Conservation (phyloP, 257 asterid genomes). For the Thymus quinquecostatus region DNA sequence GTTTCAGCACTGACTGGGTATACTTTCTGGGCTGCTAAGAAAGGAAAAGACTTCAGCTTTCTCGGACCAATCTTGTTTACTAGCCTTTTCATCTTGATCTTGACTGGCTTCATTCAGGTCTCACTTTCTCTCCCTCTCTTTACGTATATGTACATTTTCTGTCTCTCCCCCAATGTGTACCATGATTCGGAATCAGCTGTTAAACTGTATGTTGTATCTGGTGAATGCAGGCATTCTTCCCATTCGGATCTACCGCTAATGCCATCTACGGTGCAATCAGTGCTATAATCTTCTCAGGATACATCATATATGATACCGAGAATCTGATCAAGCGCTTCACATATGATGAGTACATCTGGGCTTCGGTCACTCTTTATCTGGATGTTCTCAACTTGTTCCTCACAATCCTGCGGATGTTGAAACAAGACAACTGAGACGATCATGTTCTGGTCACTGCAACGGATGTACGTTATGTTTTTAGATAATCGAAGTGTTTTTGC, state of each 20-base stretch:
- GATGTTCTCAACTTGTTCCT: constrained; percentile 95
- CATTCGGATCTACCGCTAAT: constrained; percentile 71
- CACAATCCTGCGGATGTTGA: constrained; percentile 88
- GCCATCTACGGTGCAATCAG: constrained; percentile 80
- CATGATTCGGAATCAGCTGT: constrained; percentile 12
- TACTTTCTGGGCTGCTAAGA: constrained; percentile 99
- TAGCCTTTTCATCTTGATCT: constrained; percentile 72
- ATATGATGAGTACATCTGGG: constrained; percentile 97
- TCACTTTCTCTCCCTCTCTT: constrained; percentile 9
- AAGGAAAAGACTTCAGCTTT: constrained; percentile 95
- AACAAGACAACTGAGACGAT: constrained; percentile 68
- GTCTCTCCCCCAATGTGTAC: background rate
- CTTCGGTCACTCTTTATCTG: constrained; percentile 91
- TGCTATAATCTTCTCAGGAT: constrained; percentile 93
- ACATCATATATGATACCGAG: constrained; percentile 83
- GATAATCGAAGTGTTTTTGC: constrained; percentile 29
- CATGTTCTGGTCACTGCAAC: background rate
- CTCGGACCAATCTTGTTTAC: constrained; percentile 96
- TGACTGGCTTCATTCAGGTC: constrained; percentile 93
- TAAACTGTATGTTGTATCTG: constrained; percentile 18
- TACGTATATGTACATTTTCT: background rate
- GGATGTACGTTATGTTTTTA: constrained; percentile 18
- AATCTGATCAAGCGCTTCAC: constrained; percentile 96
- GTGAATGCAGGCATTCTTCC: constrained; percentile 75
- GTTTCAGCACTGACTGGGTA: constrained; percentile 85